Evolutionary conservation across 306 rosid species (phyloP), one percentile per base, ranked within the genome.

Genomic region (Notholithocarpus densiflorus): DNA sequence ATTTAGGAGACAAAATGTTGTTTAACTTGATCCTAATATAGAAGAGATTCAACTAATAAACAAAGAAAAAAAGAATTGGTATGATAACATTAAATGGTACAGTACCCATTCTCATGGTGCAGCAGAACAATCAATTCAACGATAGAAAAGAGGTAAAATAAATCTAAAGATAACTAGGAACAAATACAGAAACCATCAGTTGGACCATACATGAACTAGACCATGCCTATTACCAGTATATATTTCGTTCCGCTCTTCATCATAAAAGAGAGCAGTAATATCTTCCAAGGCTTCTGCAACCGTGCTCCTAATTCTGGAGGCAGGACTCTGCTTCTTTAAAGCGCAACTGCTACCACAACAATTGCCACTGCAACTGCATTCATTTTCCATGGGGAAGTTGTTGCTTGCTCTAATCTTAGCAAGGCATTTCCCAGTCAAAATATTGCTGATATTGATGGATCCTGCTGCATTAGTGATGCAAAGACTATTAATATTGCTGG

Each of bases 211-310:
- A 76, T 96, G 99, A 83, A 96, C 97, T 34, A 96, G 82, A 61
- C 99, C 98, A 4, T 91, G 92, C 83, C 96, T 88, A 80, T 93
- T 96, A 75, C 99, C 99, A 0, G 98, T 96, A 74, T 96, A 93
- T 79, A 96, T 93, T 85, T 96, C 99, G 62, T 96, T 96, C 71
- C 98, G 94, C 79, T 96, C 99, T 87, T 96, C 99, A 7, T 96
- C 99, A 3, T 96, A 96, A 85, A 93, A 96, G 75, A 96, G 97
- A 56, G 99, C 99, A n/a, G 98, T 96, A 69, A 93, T 96, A 75
- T 96, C 99, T 89, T 96, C 98, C 92, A 93, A 87, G 69, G 99
- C 98, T 86, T 96, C 98, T 2, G 92, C 91, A n/a, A 93, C 99
- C 5, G 97, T 90, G 90, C 94, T 96, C 74, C 97, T 89, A 72